phyloP scores from a whole-genome alignment of 1,284 basidiomycete genomes.

The Cutaneotrichosporon daszewskae region DNA sequence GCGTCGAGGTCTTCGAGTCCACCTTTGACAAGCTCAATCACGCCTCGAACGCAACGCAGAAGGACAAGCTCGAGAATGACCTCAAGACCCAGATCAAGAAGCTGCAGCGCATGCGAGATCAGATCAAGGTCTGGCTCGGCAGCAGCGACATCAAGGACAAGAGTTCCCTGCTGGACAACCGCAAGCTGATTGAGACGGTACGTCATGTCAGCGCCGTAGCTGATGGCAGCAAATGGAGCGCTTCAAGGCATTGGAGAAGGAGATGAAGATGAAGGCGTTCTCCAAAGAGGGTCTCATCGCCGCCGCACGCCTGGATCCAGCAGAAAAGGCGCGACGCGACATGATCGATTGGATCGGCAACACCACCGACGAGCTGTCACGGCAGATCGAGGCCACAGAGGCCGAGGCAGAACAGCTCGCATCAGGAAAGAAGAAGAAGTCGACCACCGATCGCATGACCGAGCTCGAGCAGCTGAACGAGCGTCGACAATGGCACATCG shows the following conservation, averaged over 20 bases:
- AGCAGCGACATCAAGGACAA: constrained; percentile 99
- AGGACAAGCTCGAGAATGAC: constrained; percentile 92
- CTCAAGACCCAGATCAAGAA: constrained; percentile 99
- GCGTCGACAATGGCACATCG: constrained; percentile 91
- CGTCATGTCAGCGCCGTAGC: constrained; percentile 13
- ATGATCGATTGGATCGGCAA: constrained; percentile 77
- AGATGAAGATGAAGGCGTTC: constrained; percentile 99
- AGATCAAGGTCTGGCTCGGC: constrained; percentile 98
- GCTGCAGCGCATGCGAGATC: constrained; percentile 92
- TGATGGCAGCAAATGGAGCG: constrained; percentile 97
- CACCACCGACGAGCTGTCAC: constrained; percentile 84
- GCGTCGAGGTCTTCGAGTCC: constrained; percentile 88
- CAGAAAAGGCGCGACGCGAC: constrained; percentile 93
- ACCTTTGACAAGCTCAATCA: constrained; percentile 96
- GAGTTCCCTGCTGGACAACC: constrained; percentile 82
- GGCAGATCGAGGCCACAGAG: constrained; percentile 90
- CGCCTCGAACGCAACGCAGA: constrained; percentile 82
- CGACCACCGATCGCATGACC: constrained; percentile 62
- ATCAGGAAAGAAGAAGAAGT: constrained; percentile 68
- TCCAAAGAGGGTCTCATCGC: constrained; percentile 97
- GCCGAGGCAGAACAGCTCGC: constrained; percentile 82
- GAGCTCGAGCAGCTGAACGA: constrained; percentile 88
- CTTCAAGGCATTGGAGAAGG: constrained; percentile 99
- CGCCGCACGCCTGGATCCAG: constrained; percentile 89
- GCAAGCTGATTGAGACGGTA: constrained; percentile 94